phyloP scores from a whole-genome alignment of 495 filamentous ascomycete genomes.

The Xylaria sp. region DNA sequence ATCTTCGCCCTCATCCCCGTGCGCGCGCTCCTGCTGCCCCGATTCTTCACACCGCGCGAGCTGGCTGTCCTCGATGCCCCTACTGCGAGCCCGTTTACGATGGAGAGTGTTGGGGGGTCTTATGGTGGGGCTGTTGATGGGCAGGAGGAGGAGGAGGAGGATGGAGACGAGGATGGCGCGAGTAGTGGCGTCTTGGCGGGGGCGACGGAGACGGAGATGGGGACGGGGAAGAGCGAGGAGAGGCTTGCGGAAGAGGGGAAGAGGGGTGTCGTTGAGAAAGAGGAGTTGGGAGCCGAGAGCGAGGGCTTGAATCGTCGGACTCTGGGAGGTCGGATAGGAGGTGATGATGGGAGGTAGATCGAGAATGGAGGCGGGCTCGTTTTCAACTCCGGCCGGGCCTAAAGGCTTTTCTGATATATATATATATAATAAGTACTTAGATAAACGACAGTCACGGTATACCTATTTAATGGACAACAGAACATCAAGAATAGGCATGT shows the following conservation, averaged over 20 bases:
- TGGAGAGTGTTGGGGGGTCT: slow-evolving; percentile 81
- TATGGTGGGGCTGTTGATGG: slow-evolving; percentile 42
- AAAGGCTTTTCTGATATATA: background rate
- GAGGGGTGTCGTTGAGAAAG: slow-evolving; percentile 18
- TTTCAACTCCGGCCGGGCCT: background rate
- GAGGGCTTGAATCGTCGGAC: slow-evolving; percentile 25
- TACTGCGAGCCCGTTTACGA: slow-evolving; percentile 83
- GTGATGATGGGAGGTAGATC: background rate
- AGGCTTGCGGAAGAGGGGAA: slow-evolving; percentile 46
- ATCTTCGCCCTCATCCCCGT: slow-evolving; percentile 83
- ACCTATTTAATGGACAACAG: background rate
- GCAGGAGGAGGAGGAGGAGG: slow-evolving; percentile 21
- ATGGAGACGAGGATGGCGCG: slow-evolving; percentile 13
- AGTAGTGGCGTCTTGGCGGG: slow-evolving; percentile 3
- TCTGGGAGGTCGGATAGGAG: background rate
- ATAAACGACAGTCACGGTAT: background rate
- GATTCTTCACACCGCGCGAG: slow-evolving; percentile 72
- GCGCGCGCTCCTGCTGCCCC: slow-evolving; percentile 74
- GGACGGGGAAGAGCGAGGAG: slow-evolving; percentile 37
- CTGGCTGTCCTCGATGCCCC: slow-evolving; percentile 75
- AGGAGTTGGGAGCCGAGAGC: background rate
- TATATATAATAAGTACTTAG: background rate
- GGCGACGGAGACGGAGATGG: slow-evolving; percentile 14
- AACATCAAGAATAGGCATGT: background rate
- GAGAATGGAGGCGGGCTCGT: background rate